Percentiles rank a stretch among this genome's conserved stretches.
phyloP scores from a whole-genome alignment of 2,329 filamentous ascomycete genomes.

The Venturia aucupariae region DNA sequence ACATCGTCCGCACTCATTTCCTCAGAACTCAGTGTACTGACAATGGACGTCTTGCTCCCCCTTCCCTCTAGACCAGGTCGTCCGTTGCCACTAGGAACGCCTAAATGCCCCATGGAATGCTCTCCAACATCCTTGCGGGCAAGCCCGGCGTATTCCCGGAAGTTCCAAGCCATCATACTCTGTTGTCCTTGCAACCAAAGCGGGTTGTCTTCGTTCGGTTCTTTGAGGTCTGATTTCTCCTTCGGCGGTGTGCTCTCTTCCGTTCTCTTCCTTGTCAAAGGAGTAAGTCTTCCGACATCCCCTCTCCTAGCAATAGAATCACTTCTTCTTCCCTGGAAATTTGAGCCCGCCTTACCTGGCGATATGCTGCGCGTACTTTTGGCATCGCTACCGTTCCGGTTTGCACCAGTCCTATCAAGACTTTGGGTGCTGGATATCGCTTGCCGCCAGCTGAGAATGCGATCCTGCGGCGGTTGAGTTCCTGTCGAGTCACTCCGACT shows the following conservation, averaged over 20 bases:
- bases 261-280: not conserved
- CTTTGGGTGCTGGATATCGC: conserved; percentile 46
- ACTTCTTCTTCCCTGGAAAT: not conserved
- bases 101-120: conserved; percentile 14
- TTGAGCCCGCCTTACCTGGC: conserved; percentile 1
- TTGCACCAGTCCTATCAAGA: conserved; percentile 29
- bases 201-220: conserved; percentile 29
- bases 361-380: conserved; percentile 24
- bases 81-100: conserved; percentile 17
- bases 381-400: conserved; percentile 21
- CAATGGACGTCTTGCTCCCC: conserved; percentile 34
- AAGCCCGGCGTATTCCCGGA: conserved; percentile 20
- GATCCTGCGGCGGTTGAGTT: conserved; percentile 53
- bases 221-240: conserved; percentile 20
- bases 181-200: conserved; percentile 42
- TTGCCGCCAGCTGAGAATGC: conserved; percentile 84
- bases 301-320: not conserved
- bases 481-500: conserved; percentile 36
- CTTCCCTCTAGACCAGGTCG: conserved; percentile 21
- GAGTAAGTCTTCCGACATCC: not conserved
- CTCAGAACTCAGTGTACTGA: conserved; percentile 52
- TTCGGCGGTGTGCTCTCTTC: conserved; percentile 19
- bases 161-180: conserved; percentile 46
- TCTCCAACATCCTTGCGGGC: not conserved
- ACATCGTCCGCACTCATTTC: conserved; percentile 20